Base-by-base conservation (phyloP, 1,284 basidiomycete genomes). In the Ustilago trichophora region DNA sequence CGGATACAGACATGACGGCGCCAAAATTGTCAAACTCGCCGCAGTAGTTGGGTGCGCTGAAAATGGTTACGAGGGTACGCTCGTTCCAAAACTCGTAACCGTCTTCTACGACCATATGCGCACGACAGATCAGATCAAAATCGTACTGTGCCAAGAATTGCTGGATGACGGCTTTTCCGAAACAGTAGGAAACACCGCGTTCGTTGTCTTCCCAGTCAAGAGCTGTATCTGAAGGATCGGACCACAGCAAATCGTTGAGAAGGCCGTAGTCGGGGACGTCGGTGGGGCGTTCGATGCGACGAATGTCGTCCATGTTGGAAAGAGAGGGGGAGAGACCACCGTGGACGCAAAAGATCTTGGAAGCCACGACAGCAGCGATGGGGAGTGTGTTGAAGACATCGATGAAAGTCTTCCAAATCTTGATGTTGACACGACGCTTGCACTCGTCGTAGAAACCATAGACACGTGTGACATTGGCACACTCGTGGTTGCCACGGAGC, bases 51-150 rank as follows among this genome's bases (percentile, higher is more conserved):
- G 73, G 75, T 50, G 96, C 96, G 73, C 92, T 95, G 83, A 99
- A 99, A 43, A 99, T 93, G 0, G 96, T 99, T 40, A 99, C 96
- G 70, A 99, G 84, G 48, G 95, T 98, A 65, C 96, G 87, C 77
- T 99, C 96, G 79, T 98, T 98, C 92, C 96, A 99, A 81, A 99
- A 99, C 85, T 99, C 96, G 81, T 98, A 98, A 3, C 95, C 96
- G 63, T 84, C 83, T 65, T 99, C 96, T 50, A 99, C 96, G 32
- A 99, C 96, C 96, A 98, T 98, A 84, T 99, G 96, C 34, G 96
- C 96, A 48, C 96, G 89, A 84, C 96, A 98, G 83, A 99, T 98
- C 65, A 99, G 86, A 83, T 99, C 96, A 89, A 99, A 98, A 83
- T 99, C 96, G 80, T 86, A 82, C 68, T 80, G 78, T 29, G 89